phyloP scores from a whole-genome alignment of 257 asterid species.

The Galeopsis tetrahit region DNA sequence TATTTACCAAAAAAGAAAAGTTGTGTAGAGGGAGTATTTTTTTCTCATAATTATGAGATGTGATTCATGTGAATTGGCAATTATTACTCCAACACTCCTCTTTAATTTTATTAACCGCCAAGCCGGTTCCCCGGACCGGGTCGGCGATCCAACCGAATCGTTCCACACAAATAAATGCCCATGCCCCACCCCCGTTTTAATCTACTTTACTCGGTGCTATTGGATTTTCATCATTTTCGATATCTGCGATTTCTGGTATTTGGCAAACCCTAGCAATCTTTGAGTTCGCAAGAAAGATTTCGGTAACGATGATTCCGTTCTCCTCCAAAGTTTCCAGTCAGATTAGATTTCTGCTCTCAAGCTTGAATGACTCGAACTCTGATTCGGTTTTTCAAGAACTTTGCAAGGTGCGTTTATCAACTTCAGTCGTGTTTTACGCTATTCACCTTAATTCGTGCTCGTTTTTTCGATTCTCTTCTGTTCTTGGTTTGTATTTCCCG shows the following conservation, averaged over 20 bases:
- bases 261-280: slow-evolving; percentile 44
- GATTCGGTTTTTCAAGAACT: slow-evolving; percentile 74
- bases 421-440: neutral
- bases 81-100: no score
- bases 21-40: no score
- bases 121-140: neutral
- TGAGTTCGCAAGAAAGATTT: slow-evolving; percentile 25
- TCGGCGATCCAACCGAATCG: neutral
- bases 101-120: neutral
- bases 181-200: neutral
- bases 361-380: slow-evolving; percentile 77
- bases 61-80: no score
- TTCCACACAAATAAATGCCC: slow-evolving; percentile 6
- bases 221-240: slow-evolving; percentile 18
- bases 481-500: neutral
- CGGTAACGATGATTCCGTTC: slow-evolving; percentile 65
- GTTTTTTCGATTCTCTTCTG: neutral
- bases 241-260: slow-evolving; percentile 23
- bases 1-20: no score
- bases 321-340: slow-evolving; percentile 61
- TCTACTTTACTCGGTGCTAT: slow-evolving; percentile 30
- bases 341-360: slow-evolving; percentile 72
- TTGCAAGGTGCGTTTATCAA: slow-evolving; percentile 51
- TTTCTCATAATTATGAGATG: no score
- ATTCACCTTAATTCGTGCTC: neutral